Conservation (phyloP, 1,139 yeast genomes). For the Diutina rugosa region DNA sequence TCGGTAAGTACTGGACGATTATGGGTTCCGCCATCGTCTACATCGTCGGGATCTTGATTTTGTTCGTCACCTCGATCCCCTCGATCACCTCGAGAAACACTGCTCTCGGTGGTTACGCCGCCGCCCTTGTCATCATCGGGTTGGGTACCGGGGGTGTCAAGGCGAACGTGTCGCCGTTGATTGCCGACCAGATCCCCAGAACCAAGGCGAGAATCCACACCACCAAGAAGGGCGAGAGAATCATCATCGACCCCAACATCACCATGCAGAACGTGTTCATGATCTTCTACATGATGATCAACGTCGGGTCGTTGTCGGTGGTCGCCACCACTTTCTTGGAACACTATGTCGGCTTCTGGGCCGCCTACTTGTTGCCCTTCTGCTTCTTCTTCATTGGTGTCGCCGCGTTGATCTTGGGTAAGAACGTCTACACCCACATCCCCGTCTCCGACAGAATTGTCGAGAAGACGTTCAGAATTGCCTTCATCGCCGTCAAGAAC, state of each 20-base stretch:
- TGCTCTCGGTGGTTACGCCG: constrained; percentile 40
- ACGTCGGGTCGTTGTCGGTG: constrained; percentile 27
- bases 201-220: constrained; percentile 21
- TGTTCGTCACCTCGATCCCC: constrained; percentile 66
- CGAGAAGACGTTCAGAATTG: constrained; percentile 39
- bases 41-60: constrained; percentile 46
- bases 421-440: constrained; percentile 40
- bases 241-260: constrained; percentile 26
- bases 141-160: constrained; percentile 77
- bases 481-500: constrained; percentile 32
- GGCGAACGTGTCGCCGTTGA: constrained; percentile 64
- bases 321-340: constrained; percentile 31
- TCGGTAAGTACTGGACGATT: constrained; percentile 65
- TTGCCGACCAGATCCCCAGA: constrained; percentile 59
- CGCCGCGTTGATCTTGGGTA: constrained; percentile 41
- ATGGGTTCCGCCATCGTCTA: constrained; percentile 39
- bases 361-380: constrained; percentile 43
- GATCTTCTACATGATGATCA: constrained; percentile 31
- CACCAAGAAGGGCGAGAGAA: constrained; percentile 24
- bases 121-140: constrained; percentile 58
- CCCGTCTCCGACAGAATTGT: constrained; percentile 57
- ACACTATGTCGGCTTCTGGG: constrained; percentile 26
- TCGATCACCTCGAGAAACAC: constrained; percentile 34
- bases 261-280: constrained; percentile 30
- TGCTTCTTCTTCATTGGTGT: constrained; percentile 55